phyloP scores from a whole-genome alignment of 305 asterid species.

The Nicotiana rustica region DNA sequence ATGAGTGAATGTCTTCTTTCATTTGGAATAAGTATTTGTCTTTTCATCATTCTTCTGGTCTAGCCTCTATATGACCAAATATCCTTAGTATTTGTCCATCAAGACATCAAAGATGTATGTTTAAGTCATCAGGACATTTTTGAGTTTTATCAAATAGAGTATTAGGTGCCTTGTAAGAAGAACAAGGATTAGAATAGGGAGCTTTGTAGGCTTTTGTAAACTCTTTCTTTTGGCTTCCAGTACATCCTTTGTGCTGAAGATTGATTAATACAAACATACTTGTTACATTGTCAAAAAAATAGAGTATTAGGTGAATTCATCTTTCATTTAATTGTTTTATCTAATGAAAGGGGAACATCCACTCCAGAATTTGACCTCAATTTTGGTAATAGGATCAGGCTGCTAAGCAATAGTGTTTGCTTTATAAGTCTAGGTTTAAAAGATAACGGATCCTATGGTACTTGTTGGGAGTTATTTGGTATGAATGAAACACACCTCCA shows the following conservation, averaged over 20 bases:
- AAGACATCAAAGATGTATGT: constrained; percentile 12
- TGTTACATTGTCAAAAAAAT: not conserved
- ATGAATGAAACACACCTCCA: not conserved
- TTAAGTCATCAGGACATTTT: not conserved
- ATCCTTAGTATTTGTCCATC: not conserved
- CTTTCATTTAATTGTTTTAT: not conserved
- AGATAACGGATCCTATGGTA: constrained; percentile 11
- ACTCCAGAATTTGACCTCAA: not conserved
- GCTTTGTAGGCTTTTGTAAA: too few relatives aligned
- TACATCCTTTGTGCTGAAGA: too few relatives aligned
- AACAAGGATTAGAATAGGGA: too few relatives aligned
- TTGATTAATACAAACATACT: too few relatives aligned
- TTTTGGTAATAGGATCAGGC: constrained; percentile 20
- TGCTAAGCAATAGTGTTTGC: constrained; percentile 8
- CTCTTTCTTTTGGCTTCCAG: too few relatives aligned
- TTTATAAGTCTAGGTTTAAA: constrained; percentile 16
- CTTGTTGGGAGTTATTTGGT: constrained; percentile 13
- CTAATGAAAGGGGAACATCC: constrained; percentile 14
- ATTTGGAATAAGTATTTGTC: not conserved
- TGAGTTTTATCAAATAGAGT: not conserved
- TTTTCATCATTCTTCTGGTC: constrained; percentile 27
- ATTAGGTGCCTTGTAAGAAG: too few relatives aligned
- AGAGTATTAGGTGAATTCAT: constrained; percentile 8
- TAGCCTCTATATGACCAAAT: constrained; percentile 7
- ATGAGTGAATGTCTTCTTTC: not conserved